Conservation (phyloP, 495 filamentous ascomycete genomes). For the Xylaria grammica region DNA sequence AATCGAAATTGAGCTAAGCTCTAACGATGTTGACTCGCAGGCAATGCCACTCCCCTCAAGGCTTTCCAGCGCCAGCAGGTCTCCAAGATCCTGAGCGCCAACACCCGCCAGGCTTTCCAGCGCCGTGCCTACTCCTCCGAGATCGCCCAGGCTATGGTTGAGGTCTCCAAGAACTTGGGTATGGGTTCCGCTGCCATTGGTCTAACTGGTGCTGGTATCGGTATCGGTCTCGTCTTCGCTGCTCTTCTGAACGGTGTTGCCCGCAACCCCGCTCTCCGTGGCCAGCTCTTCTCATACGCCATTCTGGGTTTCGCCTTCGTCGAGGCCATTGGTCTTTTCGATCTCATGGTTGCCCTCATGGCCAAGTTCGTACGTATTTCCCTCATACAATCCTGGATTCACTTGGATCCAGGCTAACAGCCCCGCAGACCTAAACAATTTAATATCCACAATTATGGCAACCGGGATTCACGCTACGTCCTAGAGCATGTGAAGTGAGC, state of each 20-base stretch:
- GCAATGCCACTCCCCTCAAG: slow-evolving; percentile 58
- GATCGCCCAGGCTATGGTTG: slow-evolving; percentile 83
- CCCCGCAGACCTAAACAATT: slow-evolving; percentile 36
- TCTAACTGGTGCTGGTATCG: slow-evolving; percentile 89
- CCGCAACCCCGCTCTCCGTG: slow-evolving; percentile 88
- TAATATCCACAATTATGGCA: slow-evolving; percentile 37
- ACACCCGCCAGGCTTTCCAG: slow-evolving; percentile 69
- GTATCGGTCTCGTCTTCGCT: slow-evolving; percentile 91
- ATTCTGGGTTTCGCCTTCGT: slow-evolving; percentile 94
- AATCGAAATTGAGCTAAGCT: slow-evolving; percentile 15
- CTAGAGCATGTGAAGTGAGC: slow-evolving; percentile 30
- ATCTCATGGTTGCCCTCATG: slow-evolving; percentile 91
- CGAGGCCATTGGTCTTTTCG: slow-evolving; percentile 92
- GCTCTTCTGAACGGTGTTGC: slow-evolving; percentile 81
- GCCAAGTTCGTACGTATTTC: slow-evolving; percentile 67
- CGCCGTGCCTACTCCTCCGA: slow-evolving; percentile 79
- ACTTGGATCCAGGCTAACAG: slow-evolving; percentile 10
- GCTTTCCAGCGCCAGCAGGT: slow-evolving; percentile 72
- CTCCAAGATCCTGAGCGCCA: slow-evolving; percentile 66
- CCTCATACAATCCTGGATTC: slow-evolving; percentile 19
- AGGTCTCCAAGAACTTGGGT: slow-evolving; percentile 86
- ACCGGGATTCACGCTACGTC: slow-evolving; percentile 33
- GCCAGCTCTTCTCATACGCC: slow-evolving; percentile 91
- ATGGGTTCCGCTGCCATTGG: slow-evolving; percentile 86
- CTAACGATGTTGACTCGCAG: slow-evolving; percentile 41